Percentiles rank a stretch among this genome's conserved stretches.
Evolutionary conservation across 345 rosid genomes (phyloP).

Genomic region (Hibiscus syriacus): DNA sequence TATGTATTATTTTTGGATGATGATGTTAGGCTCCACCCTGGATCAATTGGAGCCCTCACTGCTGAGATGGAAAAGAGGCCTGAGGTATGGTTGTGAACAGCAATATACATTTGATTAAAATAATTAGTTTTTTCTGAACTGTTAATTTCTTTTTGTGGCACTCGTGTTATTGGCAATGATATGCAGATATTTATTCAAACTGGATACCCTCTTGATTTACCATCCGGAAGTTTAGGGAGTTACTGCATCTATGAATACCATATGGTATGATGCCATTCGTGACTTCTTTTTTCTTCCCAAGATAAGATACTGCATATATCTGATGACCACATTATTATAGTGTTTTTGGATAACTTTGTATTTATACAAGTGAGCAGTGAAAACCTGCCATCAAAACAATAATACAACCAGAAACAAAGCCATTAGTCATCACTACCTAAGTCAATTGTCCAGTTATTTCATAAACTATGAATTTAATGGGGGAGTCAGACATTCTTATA

Average conservation of each 20-base stretch:
- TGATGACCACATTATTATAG: neutral
- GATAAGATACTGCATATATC: neutral
- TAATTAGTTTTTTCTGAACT: neutral
- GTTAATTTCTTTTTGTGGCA: slow-evolving; percentile 5
- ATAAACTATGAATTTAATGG: neutral
- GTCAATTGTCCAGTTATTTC: neutral
- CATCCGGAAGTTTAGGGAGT: slow-evolving; percentile 98
- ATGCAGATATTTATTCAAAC: slow-evolving; percentile 99
- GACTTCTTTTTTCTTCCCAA: neutral
- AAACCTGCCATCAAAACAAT: neutral
- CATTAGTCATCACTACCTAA: neutral
- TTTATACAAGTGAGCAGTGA: neutral
- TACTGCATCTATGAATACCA: slow-evolving; percentile 98
- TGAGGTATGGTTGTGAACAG: slow-evolving; percentile 40
- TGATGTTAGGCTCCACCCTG: slow-evolving; percentile 97
- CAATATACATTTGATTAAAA: neutral
- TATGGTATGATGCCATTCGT: slow-evolving; percentile 51
- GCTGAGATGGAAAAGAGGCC: slow-evolving; percentile 91
- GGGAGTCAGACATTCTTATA: neutral
- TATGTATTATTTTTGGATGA: slow-evolving; percentile 93
- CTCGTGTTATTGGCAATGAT: slow-evolving; percentile 11
- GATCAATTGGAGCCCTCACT: slow-evolving; percentile 89
- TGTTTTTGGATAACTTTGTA: neutral
- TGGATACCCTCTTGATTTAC: slow-evolving; percentile 97
- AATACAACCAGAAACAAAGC: neutral